Percentiles rank a stretch among this genome's conserved stretches.
Evolutionary conservation across 2,329 filamentous ascomycete genomes (phyloP).

Genomic region (Aspergillus amoenus): DNA sequence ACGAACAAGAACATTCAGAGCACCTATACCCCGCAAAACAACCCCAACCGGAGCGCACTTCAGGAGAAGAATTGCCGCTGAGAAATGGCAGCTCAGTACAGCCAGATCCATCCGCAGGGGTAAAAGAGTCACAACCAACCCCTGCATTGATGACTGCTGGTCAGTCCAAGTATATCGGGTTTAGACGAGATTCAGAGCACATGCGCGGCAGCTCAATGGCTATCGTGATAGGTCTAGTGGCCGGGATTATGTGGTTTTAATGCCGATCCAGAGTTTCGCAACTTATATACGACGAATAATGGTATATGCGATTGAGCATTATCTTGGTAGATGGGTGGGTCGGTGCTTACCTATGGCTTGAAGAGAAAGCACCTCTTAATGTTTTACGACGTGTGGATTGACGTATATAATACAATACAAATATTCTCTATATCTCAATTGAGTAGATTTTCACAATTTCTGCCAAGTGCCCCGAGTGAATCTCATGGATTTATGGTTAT

Average conservation of each 20-base stretch:
- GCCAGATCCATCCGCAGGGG: background rate
- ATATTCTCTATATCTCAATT: background rate
- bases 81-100: conserved; percentile 3
- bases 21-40: background rate
- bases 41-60: background rate
- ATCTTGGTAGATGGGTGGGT: background rate
- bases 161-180: conserved; percentile 24
- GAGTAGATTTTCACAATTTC: background rate
- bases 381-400: conserved; percentile 4
- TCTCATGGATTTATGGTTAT: background rate
- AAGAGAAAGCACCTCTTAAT: conserved; percentile 1
- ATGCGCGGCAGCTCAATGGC: conserved; percentile 39
- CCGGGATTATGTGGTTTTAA: conserved; percentile 39
- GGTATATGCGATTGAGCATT: background rate
- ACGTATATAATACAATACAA: conserved; percentile 9
- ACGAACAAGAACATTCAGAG: background rate
- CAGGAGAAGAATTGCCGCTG: background rate
- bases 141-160: conserved; percentile 16
- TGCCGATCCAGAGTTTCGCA: background rate
- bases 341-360: conserved; percentile 1
- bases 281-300: background rate
- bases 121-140: background rate
- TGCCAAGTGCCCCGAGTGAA: background rate
- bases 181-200: conserved; percentile 26
- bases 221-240: conserved; percentile 36